Conservation (phyloP, 441 rosid species). For the Pelargonium fulgidum region DNA sequence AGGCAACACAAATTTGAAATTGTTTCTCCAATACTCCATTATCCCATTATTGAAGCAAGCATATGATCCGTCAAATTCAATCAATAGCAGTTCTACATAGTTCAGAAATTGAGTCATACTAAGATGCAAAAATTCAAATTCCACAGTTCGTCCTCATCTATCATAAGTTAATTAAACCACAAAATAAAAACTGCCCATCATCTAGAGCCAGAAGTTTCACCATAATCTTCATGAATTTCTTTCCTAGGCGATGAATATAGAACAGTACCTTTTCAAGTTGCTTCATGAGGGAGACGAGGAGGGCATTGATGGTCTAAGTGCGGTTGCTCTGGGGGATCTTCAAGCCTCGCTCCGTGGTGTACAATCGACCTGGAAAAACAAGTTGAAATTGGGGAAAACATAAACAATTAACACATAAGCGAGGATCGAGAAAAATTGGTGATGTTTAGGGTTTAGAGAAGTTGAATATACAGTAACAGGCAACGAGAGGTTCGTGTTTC, state of each 20-base stretch:
- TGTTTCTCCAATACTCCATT: not conserved
- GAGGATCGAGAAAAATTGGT: not conserved
- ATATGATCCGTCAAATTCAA: not conserved
- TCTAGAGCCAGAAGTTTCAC: too few relatives aligned
- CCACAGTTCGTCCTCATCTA: not conserved
- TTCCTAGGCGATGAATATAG: too few relatives aligned
- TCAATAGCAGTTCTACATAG: not conserved
- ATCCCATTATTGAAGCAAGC: not conserved
- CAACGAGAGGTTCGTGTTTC: conserved; percentile 86
- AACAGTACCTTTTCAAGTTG: conserved; percentile 72
- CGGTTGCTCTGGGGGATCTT: conserved; percentile 69
- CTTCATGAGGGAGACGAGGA: conserved; percentile 82
- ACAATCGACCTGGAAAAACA: conserved; percentile 59
- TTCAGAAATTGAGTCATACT: not conserved
- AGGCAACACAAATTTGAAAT: not conserved
- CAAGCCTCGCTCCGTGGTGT: conserved; percentile 90
- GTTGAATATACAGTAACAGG: conserved; percentile 62
- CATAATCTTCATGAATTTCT: too few relatives aligned
- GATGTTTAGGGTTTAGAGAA: conserved; percentile 5
- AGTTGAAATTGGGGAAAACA: not conserved
- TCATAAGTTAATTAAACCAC: not conserved
- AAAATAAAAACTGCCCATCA: not conserved
- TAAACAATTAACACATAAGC: not conserved
- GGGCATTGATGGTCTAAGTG: conserved; percentile 74
- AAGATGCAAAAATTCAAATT: not conserved